Evolutionary conservation across 495 filamentous ascomycete genomes (phyloP).

Genomic region (Penicillium soppii): DNA sequence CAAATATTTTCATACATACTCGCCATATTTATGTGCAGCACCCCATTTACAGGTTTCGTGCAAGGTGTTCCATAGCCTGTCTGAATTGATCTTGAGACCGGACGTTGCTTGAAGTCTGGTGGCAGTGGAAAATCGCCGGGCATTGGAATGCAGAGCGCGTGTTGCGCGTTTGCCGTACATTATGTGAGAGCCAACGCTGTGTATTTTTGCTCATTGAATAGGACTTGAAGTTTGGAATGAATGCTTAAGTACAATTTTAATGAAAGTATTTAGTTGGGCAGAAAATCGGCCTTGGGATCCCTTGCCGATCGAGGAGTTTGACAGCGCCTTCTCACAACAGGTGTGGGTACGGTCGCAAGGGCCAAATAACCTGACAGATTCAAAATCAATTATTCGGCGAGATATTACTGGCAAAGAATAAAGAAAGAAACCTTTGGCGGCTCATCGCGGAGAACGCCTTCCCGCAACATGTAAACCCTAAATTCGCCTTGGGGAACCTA

Average conservation of each 20-base stretch:
- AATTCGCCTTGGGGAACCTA: too few relatives aligned
- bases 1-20: constrained; percentile 17
- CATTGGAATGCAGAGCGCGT: constrained; percentile 10
- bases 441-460: constrained; percentile 12
- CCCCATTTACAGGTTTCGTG: constrained; percentile 39
- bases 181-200: background rate
- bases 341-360: background rate
- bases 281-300: background rate
- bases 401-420: background rate
- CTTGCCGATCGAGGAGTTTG: background rate
- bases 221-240: too few relatives aligned
- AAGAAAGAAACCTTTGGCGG: too few relatives aligned
- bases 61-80: constrained; percentile 33
- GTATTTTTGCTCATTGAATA: too few relatives aligned
- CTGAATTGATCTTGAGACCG: constrained; percentile 32
- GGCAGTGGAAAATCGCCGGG: constrained; percentile 16
- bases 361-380: background rate
- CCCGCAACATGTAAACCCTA: constrained; percentile 19
- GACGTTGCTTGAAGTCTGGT: constrained; percentile 15
- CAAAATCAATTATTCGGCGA: background rate
- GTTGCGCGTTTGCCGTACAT: constrained; percentile 10
- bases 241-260: too few relatives aligned
- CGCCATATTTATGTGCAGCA: constrained; percentile 28
- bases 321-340: constrained; percentile 15
- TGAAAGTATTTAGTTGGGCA: background rate